Evolutionary conservation across 2,329 filamentous ascomycete species (phyloP).

Genomic region (Stachybotrys chartarum): DNA sequence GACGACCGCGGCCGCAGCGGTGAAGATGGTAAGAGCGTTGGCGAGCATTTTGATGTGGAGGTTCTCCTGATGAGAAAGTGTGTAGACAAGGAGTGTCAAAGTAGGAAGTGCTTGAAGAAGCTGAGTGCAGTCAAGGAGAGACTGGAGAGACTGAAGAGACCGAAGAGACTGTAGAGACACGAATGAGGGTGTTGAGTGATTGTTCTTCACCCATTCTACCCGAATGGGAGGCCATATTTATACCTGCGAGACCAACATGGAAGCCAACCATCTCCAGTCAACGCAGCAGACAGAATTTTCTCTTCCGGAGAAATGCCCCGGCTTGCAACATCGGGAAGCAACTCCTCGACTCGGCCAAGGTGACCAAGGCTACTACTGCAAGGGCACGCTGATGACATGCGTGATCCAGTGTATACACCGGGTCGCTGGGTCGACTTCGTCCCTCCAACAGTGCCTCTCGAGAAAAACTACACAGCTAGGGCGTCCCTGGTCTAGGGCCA

Average conservation of each 20-base stretch:
- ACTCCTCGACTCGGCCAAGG: background rate
- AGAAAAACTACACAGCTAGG: background rate
- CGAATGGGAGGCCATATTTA: background rate
- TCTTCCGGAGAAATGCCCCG: background rate
- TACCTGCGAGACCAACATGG: background rate
- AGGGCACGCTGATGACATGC: background rate
- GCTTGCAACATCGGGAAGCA: background rate
- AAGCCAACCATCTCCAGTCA: background rate
- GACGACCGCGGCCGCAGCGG: conserved; percentile 19
- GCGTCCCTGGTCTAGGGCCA: background rate
- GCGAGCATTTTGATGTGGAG: conserved; percentile 17
- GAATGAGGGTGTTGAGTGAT: conserved; percentile 1
- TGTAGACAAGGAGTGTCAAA: conserved; percentile 12
- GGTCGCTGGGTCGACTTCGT: background rate
- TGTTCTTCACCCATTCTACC: background rate
- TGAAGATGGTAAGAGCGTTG: conserved; percentile 21
- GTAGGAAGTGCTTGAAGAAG: conserved; percentile 8
- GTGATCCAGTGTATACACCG: background rate
- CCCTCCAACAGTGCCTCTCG: background rate
- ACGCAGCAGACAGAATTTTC: background rate
- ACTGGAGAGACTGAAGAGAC: background rate
- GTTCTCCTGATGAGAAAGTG: background rate
- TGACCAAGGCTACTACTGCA: background rate
- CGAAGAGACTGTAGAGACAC: conserved; percentile 9
- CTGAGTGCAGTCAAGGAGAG: conserved; percentile 10